Percentiles rank a stretch among this genome's conserved stretches.
These are phyloP conservation scores for Alternaria triticimaculans DNA, from an alignment of 2,329 filamentous ascomycete species.

Conservation along the genomic window DNA sequence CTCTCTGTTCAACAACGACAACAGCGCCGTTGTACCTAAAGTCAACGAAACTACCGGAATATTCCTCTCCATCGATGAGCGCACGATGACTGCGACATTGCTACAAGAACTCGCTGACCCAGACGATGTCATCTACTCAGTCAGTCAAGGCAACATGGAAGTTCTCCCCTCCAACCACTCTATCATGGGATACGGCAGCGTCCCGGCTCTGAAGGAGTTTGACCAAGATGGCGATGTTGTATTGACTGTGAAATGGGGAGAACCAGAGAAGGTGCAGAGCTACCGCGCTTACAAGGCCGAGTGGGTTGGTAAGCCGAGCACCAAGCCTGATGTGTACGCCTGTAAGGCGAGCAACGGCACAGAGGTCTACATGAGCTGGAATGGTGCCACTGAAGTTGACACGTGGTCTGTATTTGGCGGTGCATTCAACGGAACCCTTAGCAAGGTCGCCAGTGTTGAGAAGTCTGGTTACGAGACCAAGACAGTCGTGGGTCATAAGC, in stretches of 20 bases:
- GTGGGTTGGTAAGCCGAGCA: slow-evolving; percentile 14
- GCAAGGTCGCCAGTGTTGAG: not conserved
- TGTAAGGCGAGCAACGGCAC: slow-evolving; percentile 1
- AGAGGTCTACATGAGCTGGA: slow-evolving; percentile 19
- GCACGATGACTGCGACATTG: slow-evolving; percentile 6
- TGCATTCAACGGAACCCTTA: not conserved
- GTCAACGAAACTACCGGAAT: slow-evolving; percentile 3
- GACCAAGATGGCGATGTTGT: slow-evolving; percentile 7
- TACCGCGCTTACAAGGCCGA: slow-evolving; percentile 12
- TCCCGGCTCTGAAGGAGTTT: slow-evolving; percentile 8
- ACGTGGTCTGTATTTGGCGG: slow-evolving; percentile 6
- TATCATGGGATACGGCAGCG: slow-evolving; percentile 12
- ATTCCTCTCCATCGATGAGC: slow-evolving; percentile 8
- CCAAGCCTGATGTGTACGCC: slow-evolving; percentile 8
- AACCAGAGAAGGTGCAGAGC: slow-evolving; percentile 6
- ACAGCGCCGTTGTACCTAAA: not conserved
- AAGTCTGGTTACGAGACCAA: slow-evolving; percentile 3
- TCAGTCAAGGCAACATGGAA: slow-evolving; percentile 6
- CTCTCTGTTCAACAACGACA: slow-evolving; percentile 6
- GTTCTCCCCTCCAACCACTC: slow-evolving; percentile 1
- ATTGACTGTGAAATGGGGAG: slow-evolving; percentile 9
- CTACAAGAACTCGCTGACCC: slow-evolving; percentile 3
- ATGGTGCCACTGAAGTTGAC: slow-evolving; percentile 11
- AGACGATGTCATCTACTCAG: not conserved
- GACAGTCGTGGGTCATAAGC: not conserved